Evolutionary conservation across 768 basidiomycete genomes (phyloP).

Genomic region (Pleurotus tuber-regium): DNA sequence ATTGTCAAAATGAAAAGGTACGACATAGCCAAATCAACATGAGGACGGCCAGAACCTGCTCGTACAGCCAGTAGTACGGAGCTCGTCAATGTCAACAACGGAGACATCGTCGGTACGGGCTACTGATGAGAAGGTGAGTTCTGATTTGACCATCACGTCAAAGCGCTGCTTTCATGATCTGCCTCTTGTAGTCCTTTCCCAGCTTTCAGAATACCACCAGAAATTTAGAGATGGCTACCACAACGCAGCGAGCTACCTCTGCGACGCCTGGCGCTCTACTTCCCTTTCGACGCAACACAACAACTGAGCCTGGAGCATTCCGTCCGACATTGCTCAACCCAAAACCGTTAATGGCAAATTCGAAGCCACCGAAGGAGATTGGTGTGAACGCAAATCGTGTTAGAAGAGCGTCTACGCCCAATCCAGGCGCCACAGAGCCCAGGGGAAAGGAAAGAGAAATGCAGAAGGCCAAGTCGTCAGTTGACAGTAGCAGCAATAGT

Average conservation of each 20-base stretch:
- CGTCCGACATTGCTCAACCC: slow-evolving; percentile 7
- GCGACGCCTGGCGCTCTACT: not conserved
- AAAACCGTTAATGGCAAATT: slow-evolving; percentile 1
- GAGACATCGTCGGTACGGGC: not conserved
- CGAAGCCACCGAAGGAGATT: not conserved
- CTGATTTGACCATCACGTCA: slow-evolving; percentile 8
- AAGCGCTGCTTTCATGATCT: slow-evolving; percentile 7
- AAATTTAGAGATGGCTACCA: not conserved
- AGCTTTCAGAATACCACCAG: slow-evolving; percentile 1
- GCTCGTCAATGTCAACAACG: slow-evolving; percentile 1
- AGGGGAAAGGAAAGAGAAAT: slow-evolving; percentile 5
- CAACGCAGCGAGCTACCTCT: not conserved
- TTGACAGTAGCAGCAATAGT: slow-evolving; percentile 6
- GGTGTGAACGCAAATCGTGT: not conserved
- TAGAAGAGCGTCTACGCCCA: slow-evolving; percentile 4
- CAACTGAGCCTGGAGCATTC: slow-evolving; percentile 2
- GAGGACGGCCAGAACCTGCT: not conserved
- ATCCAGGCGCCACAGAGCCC: not conserved
- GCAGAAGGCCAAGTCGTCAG: slow-evolving; percentile 3
- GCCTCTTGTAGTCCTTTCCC: not conserved
- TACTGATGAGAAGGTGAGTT: slow-evolving; percentile 6
- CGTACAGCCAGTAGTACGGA: not conserved
- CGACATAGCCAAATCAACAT: not conserved
- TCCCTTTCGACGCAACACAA: slow-evolving; percentile 6
- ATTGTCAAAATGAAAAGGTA: slow-evolving; percentile 8